Base-by-base conservation (phyloP, 345 rosid genomes). In the Eucalyptus erythrocorys region DNA sequence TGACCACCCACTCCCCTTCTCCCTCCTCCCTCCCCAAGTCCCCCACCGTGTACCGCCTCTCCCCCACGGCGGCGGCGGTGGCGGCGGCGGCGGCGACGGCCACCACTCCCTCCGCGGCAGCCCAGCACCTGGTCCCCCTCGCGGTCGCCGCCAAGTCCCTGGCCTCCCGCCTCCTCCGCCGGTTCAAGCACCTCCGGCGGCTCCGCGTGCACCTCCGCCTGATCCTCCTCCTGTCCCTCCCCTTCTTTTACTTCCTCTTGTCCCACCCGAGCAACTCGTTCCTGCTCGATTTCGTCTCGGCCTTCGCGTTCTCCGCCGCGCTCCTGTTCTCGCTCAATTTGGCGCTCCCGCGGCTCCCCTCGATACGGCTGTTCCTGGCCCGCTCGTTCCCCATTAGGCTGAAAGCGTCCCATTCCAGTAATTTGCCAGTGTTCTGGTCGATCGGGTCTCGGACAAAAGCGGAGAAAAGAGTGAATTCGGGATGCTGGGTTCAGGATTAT, bases 361-460 rank as follows among this genome's bases (percentile, higher is more conserved):
- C 97, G 3, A 93, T 96, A 57, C 97, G 99, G 5, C 87, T 96
- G 90, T 95, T 96, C 91, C 89, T 97, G 26, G 92, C 99, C 37
- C 97, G 99, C 49, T 96, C 99, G 34, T 95, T 97, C 87, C 98
- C 98, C 5, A 92, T 94, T 43, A 96, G 93, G 92, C 94, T 95
- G 89, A 87, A 91, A 10, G 79, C 93, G 2, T 51, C 93, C 7
- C 87, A 93, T 40, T 71, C 89, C 8, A 90, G 93, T 79, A 93
- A 94, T 80, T 90, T 96, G 42, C 98, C 99, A 1, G 98, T 96
- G 85, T 95, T 97, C 86, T 97, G 99, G 99, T 96, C 98, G 3
- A 97, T 96, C 86, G 99, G 98, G 86, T 96, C 99, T 79, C 92
- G 96, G 21, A 90, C 95, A 2, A 95, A 92, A 86, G 89, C 95